These are phyloP conservation scores for Aspergillus mulundensis DNA, from an alignment of 495 filamentous ascomycete genomes.

Conservation along the genomic window DNA sequence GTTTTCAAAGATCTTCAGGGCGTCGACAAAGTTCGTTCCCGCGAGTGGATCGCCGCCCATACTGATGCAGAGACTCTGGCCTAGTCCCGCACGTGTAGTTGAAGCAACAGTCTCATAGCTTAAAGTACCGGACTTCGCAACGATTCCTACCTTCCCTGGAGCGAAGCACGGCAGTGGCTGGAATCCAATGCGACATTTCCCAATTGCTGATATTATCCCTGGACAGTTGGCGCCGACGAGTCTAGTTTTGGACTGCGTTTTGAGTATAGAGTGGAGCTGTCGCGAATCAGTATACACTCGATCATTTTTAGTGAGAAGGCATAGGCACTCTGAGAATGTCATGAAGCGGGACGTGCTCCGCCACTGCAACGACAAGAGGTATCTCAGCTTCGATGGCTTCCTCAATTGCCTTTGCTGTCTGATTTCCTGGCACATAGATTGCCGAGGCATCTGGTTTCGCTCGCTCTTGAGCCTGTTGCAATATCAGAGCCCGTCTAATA, in stretches of 20 bases:
- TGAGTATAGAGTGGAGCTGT: constrained; percentile 73
- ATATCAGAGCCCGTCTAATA: constrained; percentile 1
- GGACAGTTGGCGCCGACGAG: constrained; percentile 85
- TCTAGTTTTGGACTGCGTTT: constrained; percentile 74
- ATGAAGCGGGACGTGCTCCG: constrained; percentile 86
- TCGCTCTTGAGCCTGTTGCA: constrained; percentile 61
- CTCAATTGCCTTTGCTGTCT: constrained; percentile 74
- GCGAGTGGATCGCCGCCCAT: constrained; percentile 84
- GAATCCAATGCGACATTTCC: constrained; percentile 81
- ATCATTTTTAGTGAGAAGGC: neutral
- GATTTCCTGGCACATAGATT: constrained; percentile 78
- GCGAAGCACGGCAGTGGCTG: constrained; percentile 75
- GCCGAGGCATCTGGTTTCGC: constrained; percentile 81
- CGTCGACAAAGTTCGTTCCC: constrained; percentile 79
- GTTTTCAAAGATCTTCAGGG: constrained; percentile 64
- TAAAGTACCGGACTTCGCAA: constrained; percentile 84
- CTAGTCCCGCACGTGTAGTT: constrained; percentile 73
- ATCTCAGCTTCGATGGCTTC: constrained; percentile 88
- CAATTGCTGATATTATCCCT: constrained; percentile 80
- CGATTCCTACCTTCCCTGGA: constrained; percentile 73
- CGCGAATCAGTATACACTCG: neutral
- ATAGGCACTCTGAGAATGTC: constrained; percentile 67
- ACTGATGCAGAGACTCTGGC: constrained; percentile 81
- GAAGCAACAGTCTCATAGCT: constrained; percentile 87
- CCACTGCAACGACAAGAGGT: constrained; percentile 81